Evolutionary conservation across 2,329 filamentous ascomycete species (phyloP).

Genomic region (Sarocladium brachiariae): DNA sequence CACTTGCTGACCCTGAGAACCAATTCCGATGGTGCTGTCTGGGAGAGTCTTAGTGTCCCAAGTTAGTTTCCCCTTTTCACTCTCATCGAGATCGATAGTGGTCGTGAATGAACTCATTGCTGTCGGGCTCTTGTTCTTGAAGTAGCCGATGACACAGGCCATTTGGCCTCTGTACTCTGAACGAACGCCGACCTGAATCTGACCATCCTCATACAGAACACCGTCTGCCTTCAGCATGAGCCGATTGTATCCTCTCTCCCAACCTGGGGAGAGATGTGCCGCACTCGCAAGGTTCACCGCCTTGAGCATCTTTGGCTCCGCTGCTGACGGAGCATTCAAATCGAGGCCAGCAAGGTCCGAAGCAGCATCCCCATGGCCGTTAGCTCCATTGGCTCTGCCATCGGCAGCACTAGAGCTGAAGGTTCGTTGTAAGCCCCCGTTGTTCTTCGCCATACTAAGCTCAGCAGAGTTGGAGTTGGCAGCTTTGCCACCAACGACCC

Average conservation of each 20-base stretch:
- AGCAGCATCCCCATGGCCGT: conserved; percentile 31
- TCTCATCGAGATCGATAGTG: conserved; percentile 73
- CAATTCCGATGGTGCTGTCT: conserved; percentile 69
- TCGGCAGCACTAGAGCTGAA: conserved; percentile 59
- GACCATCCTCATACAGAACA: conserved; percentile 88
- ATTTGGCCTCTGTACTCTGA: conserved; percentile 95
- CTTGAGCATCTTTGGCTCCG: conserved; percentile 52
- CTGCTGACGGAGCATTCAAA: conserved; percentile 54
- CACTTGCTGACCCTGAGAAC: conserved; percentile 81
- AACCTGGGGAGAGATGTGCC: conserved; percentile 86
- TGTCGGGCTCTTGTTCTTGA: conserved; percentile 86
- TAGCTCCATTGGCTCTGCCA: conserved; percentile 37
- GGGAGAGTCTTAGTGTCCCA: conserved; percentile 86
- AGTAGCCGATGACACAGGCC: conserved; percentile 92
- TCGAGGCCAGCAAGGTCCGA: conserved; percentile 78
- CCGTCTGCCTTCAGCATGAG: conserved; percentile 76
- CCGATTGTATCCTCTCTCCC: conserved; percentile 84
- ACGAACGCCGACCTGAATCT: conserved; percentile 85
- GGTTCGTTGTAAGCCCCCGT: conserved; percentile 75
- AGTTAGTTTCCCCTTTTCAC: conserved; percentile 60
- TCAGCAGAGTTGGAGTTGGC: conserved; percentile 79
- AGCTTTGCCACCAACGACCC: conserved; percentile 96
- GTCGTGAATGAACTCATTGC: conserved; percentile 89
- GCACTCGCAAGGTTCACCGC: conserved; percentile 84
- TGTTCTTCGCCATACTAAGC: conserved; percentile 66